A percentile compares a stretch with the other conserved stretches of the same genome.
Conservation (phyloP, 164 flowering plant genomes). For the Buxus sempervirens region DNA sequence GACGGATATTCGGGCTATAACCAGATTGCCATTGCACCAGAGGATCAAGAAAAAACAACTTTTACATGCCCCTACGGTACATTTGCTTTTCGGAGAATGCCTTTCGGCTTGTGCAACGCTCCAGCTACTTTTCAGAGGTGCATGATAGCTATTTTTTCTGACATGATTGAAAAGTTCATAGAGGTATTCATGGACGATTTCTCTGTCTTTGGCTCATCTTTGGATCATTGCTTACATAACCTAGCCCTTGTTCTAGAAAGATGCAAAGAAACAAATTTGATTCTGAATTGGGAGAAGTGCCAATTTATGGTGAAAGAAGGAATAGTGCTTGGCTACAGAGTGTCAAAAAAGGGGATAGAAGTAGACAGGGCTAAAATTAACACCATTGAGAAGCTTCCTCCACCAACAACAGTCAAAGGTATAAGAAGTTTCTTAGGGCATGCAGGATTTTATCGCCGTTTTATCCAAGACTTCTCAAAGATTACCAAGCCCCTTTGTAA, state of each 20-base stretch:
- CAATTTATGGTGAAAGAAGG: conserved; percentile 9
- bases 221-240: neutral
- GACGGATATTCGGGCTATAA: neutral
- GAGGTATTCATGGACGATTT: neutral
- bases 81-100: neutral
- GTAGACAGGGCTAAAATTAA: neutral
- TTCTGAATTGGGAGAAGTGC: neutral
- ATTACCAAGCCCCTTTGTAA: neutral
- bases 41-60: neutral
- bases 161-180: neutral
- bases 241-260: neutral
- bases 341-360: neutral
- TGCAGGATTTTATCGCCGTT: neutral
- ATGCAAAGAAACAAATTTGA: neutral
- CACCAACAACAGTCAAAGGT: neutral
- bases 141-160: neutral
- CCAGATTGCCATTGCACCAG: neutral
- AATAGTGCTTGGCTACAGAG: neutral
- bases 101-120: neutral
- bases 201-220: neutral
- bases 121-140: neutral
- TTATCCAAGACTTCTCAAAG: neutral
- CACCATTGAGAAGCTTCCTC: neutral
- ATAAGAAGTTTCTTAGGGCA: conserved; percentile 1
- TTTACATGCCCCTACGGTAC: neutral